A percentile compares a stretch with the other conserved stretches of the same genome.
phyloP scores from a whole-genome alignment of 192 early-diverging fungal species.

The Podila clonocystis region DNA sequence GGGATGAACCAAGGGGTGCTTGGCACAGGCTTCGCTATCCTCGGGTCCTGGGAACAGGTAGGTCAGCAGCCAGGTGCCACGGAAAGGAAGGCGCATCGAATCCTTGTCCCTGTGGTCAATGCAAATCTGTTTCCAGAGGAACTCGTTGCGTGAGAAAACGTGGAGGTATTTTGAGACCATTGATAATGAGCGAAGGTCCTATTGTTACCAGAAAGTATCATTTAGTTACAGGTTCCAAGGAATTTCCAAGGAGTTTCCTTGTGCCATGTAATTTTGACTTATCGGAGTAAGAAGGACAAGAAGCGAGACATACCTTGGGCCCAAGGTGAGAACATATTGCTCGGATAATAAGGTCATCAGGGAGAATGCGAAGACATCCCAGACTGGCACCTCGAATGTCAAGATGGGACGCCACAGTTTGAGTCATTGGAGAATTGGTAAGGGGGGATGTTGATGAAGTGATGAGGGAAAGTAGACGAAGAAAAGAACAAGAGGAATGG shows the following conservation, averaged over 20 bases:
- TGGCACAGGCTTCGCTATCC: conserved; percentile 20
- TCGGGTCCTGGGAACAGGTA: conserved; percentile 47
- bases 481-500: not conserved
- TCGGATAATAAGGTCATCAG: conserved; percentile 19
- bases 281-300: not conserved
- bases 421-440: not conserved
- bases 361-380: conserved; percentile 11
- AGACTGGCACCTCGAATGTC: conserved; percentile 14
- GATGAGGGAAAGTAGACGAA: not conserved
- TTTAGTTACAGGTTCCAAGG: not conserved
- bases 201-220: not conserved
- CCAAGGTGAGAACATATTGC: conserved; percentile 8
- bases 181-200: conserved; percentile 18
- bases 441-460: not conserved
- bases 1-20: conserved; percentile 21
- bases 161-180: conserved; percentile 33
- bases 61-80: conserved; percentile 51
- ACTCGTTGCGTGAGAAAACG: conserved; percentile 50
- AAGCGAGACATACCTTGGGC: conserved; percentile 8
- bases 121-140: conserved; percentile 42
- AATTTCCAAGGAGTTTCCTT: not conserved
- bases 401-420: not conserved
- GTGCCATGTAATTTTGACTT: not conserved
- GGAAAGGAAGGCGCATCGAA: conserved; percentile 23
- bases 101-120: conserved; percentile 18